Evolutionary conservation across 805 yeast genomes (phyloP), one percentile per base, ranked within the genome.

Genomic region (Ogataea salicorniae): DNA sequence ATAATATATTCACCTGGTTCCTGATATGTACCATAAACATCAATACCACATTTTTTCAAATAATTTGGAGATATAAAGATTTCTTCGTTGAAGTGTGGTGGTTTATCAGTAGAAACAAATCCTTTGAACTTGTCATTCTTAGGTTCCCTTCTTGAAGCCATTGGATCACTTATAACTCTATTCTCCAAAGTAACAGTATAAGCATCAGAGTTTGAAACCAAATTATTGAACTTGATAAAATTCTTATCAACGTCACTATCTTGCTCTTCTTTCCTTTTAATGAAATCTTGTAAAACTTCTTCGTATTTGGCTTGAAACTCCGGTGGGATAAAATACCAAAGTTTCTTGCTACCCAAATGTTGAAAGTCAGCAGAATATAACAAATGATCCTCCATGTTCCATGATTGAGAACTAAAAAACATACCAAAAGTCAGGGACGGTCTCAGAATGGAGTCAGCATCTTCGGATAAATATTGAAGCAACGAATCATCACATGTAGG

Each of bases 321-420:
- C 15, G 82, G 83, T 0, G 84, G 76, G n/a, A 84, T 71, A 46
- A 81, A 73, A 51, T 79, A 82, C 87, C 88, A 81, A 17, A 76
- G 56, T 56, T 75, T 77, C 14, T 70, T 57, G 6, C 76, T 76
- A 2, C 90, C 91, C 42, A 70, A 53, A 52, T 79, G 80, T 41
- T 74, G 77, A 51, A 73, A 83, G 56, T 79, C 80, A 29, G 74
- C 65, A 11, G 69, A 58, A 39, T 80, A 79, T 2, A 83, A 61
- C 60, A 76, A 78, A 50, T 79, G 84, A 52, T 84, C 90, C 53
- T 79, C 86, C 46, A 73, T 62, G 18, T 64, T 61, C 88, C 88
- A 84, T 39, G 77, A 71, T 44, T 75, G 74, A 2, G 77, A 64
- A 43, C 83, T 73, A 51, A 74, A 77, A 2, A 79, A 66, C 79